These are phyloP conservation scores for Chaetomiaceae sp. DNA, from an alignment of 2,329 filamentous ascomycete genomes.

Conservation along the genomic window DNA sequence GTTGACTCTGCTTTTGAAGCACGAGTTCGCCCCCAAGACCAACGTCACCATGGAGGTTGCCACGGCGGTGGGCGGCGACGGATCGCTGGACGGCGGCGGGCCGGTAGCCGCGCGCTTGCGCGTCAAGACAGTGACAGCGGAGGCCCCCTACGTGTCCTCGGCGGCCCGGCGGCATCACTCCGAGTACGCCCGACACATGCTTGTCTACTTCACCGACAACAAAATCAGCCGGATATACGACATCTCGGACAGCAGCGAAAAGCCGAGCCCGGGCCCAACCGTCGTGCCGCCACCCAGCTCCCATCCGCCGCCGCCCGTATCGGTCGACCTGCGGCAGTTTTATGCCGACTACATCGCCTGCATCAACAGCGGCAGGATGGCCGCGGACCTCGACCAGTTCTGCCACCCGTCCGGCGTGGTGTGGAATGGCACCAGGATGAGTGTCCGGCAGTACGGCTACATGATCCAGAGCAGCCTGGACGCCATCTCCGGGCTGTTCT, in stretches of 20 bases:
- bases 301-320: slow-evolving; percentile 13
- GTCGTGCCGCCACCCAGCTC: slow-evolving; percentile 4
- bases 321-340: slow-evolving; percentile 15
- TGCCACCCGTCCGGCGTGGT: slow-evolving; percentile 16
- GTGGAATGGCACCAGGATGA: slow-evolving; percentile 11
- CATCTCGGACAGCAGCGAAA: slow-evolving; percentile 9
- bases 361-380: slow-evolving; percentile 18
- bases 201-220: slow-evolving; percentile 11
- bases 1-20: slow-evolving; percentile 10
- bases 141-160: not conserved
- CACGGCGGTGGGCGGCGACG: slow-evolving; percentile 8
- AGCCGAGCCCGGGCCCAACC: not conserved
- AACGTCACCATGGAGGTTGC: slow-evolving; percentile 10
- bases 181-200: slow-evolving; percentile 18
- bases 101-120: slow-evolving; percentile 15
- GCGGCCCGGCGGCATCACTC: not conserved
- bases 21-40: slow-evolving; percentile 12
- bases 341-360: slow-evolving; percentile 19
- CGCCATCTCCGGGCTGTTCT: slow-evolving; percentile 16
- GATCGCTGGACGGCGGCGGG: slow-evolving; percentile 1
- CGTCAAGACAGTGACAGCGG: slow-evolving; percentile 6
- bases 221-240: slow-evolving; percentile 14
- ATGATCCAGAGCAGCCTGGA: slow-evolving; percentile 18
- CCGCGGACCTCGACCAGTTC: slow-evolving; percentile 13
- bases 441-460: slow-evolving; percentile 12